These are phyloP conservation scores for Lithohypha guttulata DNA, from an alignment of 2,329 filamentous ascomycete species.

Conservation along the genomic window DNA sequence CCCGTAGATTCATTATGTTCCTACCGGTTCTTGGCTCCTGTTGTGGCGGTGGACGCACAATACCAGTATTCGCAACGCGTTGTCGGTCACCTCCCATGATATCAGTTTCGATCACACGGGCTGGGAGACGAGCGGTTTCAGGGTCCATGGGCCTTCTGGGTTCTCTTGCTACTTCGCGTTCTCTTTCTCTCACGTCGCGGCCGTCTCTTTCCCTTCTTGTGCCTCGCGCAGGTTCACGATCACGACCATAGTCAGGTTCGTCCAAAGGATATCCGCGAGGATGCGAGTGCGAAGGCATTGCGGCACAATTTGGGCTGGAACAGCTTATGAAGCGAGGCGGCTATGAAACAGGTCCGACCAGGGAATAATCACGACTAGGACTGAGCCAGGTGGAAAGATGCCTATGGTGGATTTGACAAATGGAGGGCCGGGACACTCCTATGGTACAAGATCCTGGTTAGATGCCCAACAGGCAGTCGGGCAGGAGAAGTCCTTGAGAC, in stretches of 20 bases:
- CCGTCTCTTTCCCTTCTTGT: slow-evolving; percentile 14
- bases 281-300: slow-evolving; percentile 14
- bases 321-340: slow-evolving; percentile 5
- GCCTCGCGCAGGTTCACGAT: slow-evolving; percentile 13
- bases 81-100: slow-evolving; percentile 2
- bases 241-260: slow-evolving; percentile 16
- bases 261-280: no score
- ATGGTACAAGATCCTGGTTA: slow-evolving; percentile 2
- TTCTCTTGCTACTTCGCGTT: not conserved
- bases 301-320: slow-evolving; percentile 16
- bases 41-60: slow-evolving; percentile 6
- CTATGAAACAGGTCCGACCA: not conserved
- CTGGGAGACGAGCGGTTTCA: not conserved
- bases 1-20: slow-evolving; percentile 1
- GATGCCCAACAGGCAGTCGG: slow-evolving; percentile 2
- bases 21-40: slow-evolving; percentile 14
- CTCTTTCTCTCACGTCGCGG: slow-evolving; percentile 9
- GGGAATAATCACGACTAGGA: slow-evolving; percentile 1
- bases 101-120: slow-evolving; percentile 3
- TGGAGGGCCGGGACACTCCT: slow-evolving; percentile 5
- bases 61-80: slow-evolving; percentile 4
- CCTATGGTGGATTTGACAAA: slow-evolving; percentile 3
- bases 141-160: slow-evolving; percentile 4
- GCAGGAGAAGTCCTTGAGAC: no score
- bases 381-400: not conserved